Percentiles rank a stretch among this genome's conserved stretches.
phyloP scores from a whole-genome alignment of 1,139 yeast genomes.

The Ogataea hybrid region DNA sequence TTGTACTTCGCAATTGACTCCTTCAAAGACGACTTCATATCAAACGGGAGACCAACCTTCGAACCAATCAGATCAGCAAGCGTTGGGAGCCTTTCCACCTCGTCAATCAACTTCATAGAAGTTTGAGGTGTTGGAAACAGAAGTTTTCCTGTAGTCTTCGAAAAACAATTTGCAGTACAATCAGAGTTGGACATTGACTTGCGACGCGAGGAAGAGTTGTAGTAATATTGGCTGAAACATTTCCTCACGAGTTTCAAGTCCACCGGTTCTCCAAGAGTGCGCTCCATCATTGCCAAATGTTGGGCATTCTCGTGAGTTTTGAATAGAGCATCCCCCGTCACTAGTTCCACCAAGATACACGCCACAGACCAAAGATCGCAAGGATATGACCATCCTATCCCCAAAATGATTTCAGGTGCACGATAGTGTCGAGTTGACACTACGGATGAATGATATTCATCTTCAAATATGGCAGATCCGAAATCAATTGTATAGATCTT shows the following conservation, averaged over 20 bases:
- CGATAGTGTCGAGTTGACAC: constrained; percentile 96
- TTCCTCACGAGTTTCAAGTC: constrained; percentile 31
- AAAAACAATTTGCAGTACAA: constrained; percentile 30
- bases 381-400: constrained; percentile 87
- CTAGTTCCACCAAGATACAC: constrained; percentile 85
- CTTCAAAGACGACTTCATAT: constrained; percentile 38
- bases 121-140: constrained; percentile 34
- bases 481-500: constrained; percentile 89
- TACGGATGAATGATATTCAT: constrained; percentile 89
- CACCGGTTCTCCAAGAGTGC: constrained; percentile 49
- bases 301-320: constrained; percentile 94
- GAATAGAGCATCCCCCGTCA: constrained; percentile 94
- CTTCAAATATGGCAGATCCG: constrained; percentile 91
- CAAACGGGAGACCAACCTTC: constrained; percentile 33
- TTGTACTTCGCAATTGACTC: constrained; percentile 25
- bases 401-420: constrained; percentile 94
- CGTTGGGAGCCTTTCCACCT: constrained; percentile 51
- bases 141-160: constrained; percentile 28
- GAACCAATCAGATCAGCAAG: constrained; percentile 46
- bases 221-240: constrained; percentile 30
- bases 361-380: constrained; percentile 98
- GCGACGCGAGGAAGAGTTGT: constrained; percentile 19
- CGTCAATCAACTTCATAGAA: constrained; percentile 46
- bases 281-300: constrained; percentile 94
- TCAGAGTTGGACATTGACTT: constrained; percentile 23